Evolutionary conservation across 805 yeast species (phyloP), one percentile per base, ranked within the genome.

Genomic region (Saccharomycopsis vini): DNA sequence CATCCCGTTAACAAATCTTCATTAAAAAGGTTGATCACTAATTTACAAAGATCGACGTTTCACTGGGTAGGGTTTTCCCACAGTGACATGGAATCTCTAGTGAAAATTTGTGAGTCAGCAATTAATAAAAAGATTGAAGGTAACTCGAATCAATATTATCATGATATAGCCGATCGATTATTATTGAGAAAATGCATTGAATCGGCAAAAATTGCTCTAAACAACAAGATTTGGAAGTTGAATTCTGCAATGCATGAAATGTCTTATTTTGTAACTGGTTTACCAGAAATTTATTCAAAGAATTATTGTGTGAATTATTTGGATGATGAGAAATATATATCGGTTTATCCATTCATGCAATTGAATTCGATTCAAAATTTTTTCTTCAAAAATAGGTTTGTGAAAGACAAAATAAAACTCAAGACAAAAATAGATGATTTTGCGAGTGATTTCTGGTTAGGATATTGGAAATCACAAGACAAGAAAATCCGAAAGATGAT

Each of bases 1-100:
- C 80, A 80, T 62, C 72, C 77, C 0, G 58, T 71, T 0, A 79
- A 79, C 52, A 62, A 75, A 34, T 57, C 57, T 16, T 79, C 77
- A 49, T 57, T 81, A 31, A 62, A 79, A 47, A 58, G 79, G 39
- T 64, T 81, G 50, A 70, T 81, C 10, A 69, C 73, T 3, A 81
- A 81, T 54, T 55, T 81, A 23, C 84, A 76, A 56, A 66, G 80
- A 46, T 77, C 82, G 1, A 77, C 88, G 0, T 79, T 81, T 56
- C 77, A 77, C 53, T 81, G 89, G 89, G 77, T 85, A 1, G 88
- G 87, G 0, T 81, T 81, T 54, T 67, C 79, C 10, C 66, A 68
- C 21, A 67, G 65, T 34, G 87, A 81, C 58, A 64, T 81, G 23
- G 73, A 73, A 39, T 63, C 70, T 19, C 63, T 81, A 57, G 55